Evolutionary conservation across 805 yeast genomes (phyloP), one percentile per base, ranked within the genome.

Genomic region (Metschnikowia reukaufii): DNA sequence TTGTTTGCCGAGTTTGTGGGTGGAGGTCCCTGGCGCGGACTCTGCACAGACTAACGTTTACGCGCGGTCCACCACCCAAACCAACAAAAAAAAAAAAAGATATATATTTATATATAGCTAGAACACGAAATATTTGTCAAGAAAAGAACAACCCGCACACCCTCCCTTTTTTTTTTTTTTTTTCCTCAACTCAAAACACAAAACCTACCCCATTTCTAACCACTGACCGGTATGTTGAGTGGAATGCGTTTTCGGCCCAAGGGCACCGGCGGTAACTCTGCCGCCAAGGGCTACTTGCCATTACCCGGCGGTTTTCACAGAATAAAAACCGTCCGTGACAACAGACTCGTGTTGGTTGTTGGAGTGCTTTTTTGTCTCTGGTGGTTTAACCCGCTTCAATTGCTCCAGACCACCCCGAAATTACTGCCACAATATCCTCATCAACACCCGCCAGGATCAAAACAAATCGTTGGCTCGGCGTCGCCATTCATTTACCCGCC

Each of bases 401-500:
- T 31, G 38, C 15, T 42, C 25, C 29, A 20, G 16, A 12, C 23
- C 15, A 23, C 37, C 19, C 21, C 43, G 2, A 31, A 21, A 25
- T 27, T 36, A 7, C 18, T 15, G 6, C 47, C 48, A 6, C 43
- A 42, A 27, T 69, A 70, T 51, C 74, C 74, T 0, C 44, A 52
- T 5, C 52, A 62, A 2, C 74, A 65, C 45, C 70, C 73, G 5
- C 60, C 57, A 35, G 68, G 74, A 13, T 59, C 68, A 31, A 50
- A 44, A 10, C 58, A 65, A 39, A 50, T 48, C 15, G 70, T 81
- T 21, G 72, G 69, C 17, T 77, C 84, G 13, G 64, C 70, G 10
- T 73, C 81, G 16, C 70, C 74, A 32, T 74, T 79, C 58, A 83
- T 86, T 12, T 86, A 77, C 59, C 94, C 94, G n/a, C 77, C 81